Evolutionary conservation across 108 stramenopile species (phyloP).

Genomic region (Aureococcus anophagefferens): DNA sequence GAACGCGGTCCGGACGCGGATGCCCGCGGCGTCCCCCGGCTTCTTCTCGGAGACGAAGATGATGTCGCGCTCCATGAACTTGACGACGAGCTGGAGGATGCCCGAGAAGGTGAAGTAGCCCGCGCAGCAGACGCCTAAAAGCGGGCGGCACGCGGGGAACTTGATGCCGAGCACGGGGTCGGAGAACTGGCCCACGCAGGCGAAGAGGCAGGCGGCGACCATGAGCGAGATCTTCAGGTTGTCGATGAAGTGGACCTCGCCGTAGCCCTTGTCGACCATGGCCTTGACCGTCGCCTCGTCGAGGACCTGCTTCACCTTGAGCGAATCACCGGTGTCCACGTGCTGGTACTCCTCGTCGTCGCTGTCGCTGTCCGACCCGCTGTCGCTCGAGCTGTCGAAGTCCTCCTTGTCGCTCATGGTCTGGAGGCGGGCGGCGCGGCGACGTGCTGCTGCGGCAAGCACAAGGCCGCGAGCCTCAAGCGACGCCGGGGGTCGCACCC

Average conservation of each 20-base stretch:
- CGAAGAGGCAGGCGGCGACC: conserved; percentile 78
- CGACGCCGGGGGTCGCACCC: too few species aligned
- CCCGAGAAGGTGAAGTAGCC: conserved; percentile 79
- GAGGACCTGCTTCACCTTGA: conserved; percentile 92
- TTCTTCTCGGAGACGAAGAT: conserved; percentile 47
- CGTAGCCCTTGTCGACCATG: conserved; percentile 29
- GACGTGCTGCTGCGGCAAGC: too few species aligned
- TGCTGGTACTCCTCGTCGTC: conserved; percentile 39
- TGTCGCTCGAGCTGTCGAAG: too few species aligned
- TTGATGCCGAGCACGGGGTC: too few species aligned
- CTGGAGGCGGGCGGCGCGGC: too few species aligned
- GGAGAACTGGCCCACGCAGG: conserved; percentile 80
- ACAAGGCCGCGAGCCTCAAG: too few species aligned
- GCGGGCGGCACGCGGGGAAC: conserved; percentile 74
- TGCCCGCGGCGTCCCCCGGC: conserved; percentile 51
- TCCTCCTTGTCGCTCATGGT: too few species aligned
- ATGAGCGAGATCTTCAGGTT: conserved; percentile 83
- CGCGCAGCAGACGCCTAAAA: conserved; percentile 77
- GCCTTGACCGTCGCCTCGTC: conserved; percentile 76
- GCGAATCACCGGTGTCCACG: conserved; percentile 84
- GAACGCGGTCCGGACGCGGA: conserved; percentile 65
- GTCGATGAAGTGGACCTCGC: conserved; percentile 70
- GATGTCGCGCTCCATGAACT: conserved; percentile 86
- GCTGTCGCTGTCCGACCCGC: too few species aligned
- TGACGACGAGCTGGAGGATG: conserved; percentile 78